Evolutionary conservation across 192 early-diverging fungal genomes (phyloP), one percentile per base, ranked within the genome.

Genomic region (Coemansia sp.): DNA sequence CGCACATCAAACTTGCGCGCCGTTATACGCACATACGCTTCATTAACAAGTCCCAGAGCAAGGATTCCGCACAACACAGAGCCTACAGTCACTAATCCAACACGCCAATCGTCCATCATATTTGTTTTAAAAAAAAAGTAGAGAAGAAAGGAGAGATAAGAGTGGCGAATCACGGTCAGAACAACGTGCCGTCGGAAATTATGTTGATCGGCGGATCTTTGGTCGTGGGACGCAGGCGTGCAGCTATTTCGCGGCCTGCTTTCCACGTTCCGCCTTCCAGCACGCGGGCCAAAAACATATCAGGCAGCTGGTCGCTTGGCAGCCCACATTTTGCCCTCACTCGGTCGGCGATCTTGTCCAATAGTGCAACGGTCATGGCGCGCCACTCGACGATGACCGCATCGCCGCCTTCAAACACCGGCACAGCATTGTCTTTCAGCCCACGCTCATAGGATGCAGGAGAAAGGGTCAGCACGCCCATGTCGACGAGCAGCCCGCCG

Each of bases 241-340:
- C 87, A 36, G 94, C 95, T 5, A 92, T 81, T 70, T 98, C 95
- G 12, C 95, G 84, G 4, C 95, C 95, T 63, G 88, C 89, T 71
- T 93, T 95, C 95, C 95, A 97, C 5, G 94, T 97, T 0, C 95
- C 94, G 57, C 83, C 94, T 61, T 97, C 93, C 1, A 97, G 81
- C 2, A 97, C 89, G 59, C 96, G 90, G 23, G 90, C 92, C 40
- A 97, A 74, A 49, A 79, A 67, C 76, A 79, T 79, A 17, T 64
- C 68, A 4, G 87, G 87, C 8, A 95, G 71, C n/a, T 87, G 59
- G 12, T 78, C 69, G 20, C 12, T 25, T 9, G 50, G 20, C 36
- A 91, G 72, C 1, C 70, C 72, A 11, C 90, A 82, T 19, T 72
- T 60, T 10, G 84, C 71, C 31, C 88, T 83, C 9, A 96, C 86